These are phyloP conservation scores for Aspergillus quadrilineatus DNA, from an alignment of 2,329 filamentous ascomycete genomes.

Conservation along the genomic window DNA sequence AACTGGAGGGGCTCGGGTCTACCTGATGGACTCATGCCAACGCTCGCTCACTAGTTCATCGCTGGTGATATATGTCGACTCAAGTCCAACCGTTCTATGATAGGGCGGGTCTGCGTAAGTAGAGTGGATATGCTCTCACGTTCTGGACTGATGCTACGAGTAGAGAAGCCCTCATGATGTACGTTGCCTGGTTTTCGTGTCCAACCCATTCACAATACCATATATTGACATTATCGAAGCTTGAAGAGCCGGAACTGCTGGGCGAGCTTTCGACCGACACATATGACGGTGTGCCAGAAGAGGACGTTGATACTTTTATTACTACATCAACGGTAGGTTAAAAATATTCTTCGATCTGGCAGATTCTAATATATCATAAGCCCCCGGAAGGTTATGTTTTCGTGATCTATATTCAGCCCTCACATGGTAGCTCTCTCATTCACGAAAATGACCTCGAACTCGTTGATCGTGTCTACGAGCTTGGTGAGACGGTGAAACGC, in stretches of 20 bases:
- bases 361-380: conserved; percentile 16
- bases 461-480: conserved; percentile 54
- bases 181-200: not conserved
- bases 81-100: conserved; percentile 20
- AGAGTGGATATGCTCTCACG: not conserved
- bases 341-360: not conserved
- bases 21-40: not conserved
- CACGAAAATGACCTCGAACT: conserved; percentile 49
- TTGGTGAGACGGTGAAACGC: conserved; percentile 58
- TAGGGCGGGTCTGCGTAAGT: conserved; percentile 23
- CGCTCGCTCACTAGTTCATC: conserved; percentile 16
- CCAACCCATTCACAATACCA: not conserved
- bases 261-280: conserved; percentile 35
- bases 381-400: conserved; percentile 55
- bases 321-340: conserved; percentile 21
- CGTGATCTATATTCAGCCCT: conserved; percentile 41
- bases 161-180: conserved; percentile 21
- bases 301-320: conserved; percentile 28
- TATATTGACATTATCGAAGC: conserved; percentile 10
- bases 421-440: conserved; percentile 44
- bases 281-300: conserved; percentile 29
- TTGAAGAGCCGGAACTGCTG: conserved; percentile 24
- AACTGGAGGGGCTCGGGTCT: not conserved
- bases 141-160: not conserved
- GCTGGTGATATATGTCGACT: conserved; percentile 22